These are phyloP conservation scores for Pecoramyces ruminantium DNA, from an alignment of 192 early-diverging fungal species.

Conservation along the genomic window DNA sequence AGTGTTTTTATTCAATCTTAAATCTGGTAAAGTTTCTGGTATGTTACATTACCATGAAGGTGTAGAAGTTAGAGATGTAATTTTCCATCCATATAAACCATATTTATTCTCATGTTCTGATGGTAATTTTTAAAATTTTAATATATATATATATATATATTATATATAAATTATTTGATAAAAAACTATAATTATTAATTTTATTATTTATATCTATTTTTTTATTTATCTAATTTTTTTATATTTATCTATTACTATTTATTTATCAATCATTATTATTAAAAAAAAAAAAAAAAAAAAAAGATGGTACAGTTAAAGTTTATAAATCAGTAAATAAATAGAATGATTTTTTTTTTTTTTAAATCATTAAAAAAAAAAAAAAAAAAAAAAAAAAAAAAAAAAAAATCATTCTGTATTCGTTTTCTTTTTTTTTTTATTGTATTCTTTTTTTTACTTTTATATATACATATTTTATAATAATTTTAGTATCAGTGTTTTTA, in stretches of 20 bases:
- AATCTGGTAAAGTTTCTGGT: constrained; percentile 53
- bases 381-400: too few relatives aligned
- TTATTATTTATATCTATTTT: not conserved
- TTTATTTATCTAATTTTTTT: not conserved
- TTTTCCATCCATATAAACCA: constrained; percentile 67
- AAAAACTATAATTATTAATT: not conserved
- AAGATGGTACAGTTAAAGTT: constrained; percentile 15
- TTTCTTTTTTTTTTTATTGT: too few relatives aligned
- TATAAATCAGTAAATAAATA: not conserved
- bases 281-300: constrained; percentile 2
- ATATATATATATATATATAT: not conserved
- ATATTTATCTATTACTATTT: not conserved
- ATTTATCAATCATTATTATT: not conserved
- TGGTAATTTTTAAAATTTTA: constrained; percentile 21
- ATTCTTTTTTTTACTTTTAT: too few relatives aligned
- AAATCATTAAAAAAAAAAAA: too few relatives aligned
- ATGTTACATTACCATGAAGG: constrained; percentile 72
- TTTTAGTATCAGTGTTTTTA: too few relatives aligned
- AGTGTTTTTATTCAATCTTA: constrained; percentile 66
- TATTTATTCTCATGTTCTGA: constrained; percentile 74
- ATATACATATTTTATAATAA: too few relatives aligned
- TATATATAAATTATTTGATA: not conserved
- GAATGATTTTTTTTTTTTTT: too few relatives aligned
- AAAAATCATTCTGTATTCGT: too few relatives aligned
- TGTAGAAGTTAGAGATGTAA: constrained; percentile 81